Base-by-base conservation (phyloP, 352 stramenopile species). In the Pythium pyrilobum region DNA sequence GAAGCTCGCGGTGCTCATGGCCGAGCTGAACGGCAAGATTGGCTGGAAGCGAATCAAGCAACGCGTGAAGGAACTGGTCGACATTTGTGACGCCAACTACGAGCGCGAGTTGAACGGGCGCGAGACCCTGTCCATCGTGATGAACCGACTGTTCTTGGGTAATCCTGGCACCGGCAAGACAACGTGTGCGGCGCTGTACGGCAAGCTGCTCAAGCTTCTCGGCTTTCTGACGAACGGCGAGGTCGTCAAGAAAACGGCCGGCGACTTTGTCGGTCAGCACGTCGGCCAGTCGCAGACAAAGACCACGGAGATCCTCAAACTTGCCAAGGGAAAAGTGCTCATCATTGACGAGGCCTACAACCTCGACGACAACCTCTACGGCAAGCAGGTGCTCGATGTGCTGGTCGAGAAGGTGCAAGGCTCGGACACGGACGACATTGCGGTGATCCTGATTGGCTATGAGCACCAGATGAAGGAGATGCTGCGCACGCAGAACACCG, bases 301-400 rank as follows among this genome's bases (percentile, higher is more conserved):
- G 49, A 97, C 90, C 8, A 57, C 65, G 2, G 72, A 85, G 13
- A 87, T 97, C 37, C 65, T 97, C 18, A 74, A 95, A 18, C 64
- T 72, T 47, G 71, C 82, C 1, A 77, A 85, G 39, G 92, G 92
- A 5, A 96, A 96, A 52, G 89, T 98, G 16, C 66, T 97, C 7
- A 77, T 98, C 9, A 97, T 98, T 40, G 92, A 98, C 49, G 92
- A 98, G 62, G 90, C 90, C 0, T 98, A 98, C 71, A 92, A 78
- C n/a, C 48, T 98, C 4, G 72, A 96, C 52, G 75, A 87, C 33
- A 71, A 71, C 5, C 45, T 62, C 41, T 89, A 74, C 32, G 79
- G 78, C 3, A 87, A 88, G 52, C 74, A 87, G 56, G 84, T 84
- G 32, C 38, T 97, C 3, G 77, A 97, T 59, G 87, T 94, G 13